phyloP scores from a whole-genome alignment of 306 rosid species.

The Carpinus fangiana region DNA sequence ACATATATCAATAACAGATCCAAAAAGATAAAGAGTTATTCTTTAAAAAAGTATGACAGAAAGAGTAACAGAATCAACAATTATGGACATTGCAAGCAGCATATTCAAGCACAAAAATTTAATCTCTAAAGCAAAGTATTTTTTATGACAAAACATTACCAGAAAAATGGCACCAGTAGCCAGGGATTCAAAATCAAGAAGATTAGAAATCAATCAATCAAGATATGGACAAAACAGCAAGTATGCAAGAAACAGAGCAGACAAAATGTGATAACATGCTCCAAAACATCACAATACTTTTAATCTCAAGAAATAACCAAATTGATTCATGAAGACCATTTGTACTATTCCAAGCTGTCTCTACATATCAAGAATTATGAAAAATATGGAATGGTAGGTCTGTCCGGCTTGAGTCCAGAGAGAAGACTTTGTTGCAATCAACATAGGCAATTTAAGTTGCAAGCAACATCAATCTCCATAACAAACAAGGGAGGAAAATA shows the following conservation, averaged over 20 bases:
- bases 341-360: not conserved
- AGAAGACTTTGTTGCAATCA: not conserved
- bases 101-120: not conserved
- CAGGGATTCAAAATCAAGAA: slow-evolving; percentile 2
- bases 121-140: not conserved
- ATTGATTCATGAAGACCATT: not conserved
- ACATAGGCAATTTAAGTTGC: not conserved
- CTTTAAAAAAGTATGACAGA: not conserved
- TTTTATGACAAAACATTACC: not conserved
- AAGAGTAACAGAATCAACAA: not conserved
- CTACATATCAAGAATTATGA: not conserved
- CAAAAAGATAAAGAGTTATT: not conserved
- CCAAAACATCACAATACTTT: not conserved
- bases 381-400: not conserved
- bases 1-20: not conserved
- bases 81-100: not conserved
- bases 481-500: slow-evolving; percentile 1
- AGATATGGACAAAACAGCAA: not conserved
- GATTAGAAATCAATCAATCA: not conserved
- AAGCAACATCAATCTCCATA: slow-evolving; percentile 20
- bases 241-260: not conserved
- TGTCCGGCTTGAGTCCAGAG: not conserved
- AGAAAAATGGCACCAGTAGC: not conserved
- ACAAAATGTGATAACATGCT: not conserved
- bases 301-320: not conserved